Percentiles rank a stretch among this genome's conserved stretches.
These are phyloP conservation scores for Cytospora paraplurivora DNA, from an alignment of 2,329 filamentous ascomycete species.

Conservation along the genomic window DNA sequence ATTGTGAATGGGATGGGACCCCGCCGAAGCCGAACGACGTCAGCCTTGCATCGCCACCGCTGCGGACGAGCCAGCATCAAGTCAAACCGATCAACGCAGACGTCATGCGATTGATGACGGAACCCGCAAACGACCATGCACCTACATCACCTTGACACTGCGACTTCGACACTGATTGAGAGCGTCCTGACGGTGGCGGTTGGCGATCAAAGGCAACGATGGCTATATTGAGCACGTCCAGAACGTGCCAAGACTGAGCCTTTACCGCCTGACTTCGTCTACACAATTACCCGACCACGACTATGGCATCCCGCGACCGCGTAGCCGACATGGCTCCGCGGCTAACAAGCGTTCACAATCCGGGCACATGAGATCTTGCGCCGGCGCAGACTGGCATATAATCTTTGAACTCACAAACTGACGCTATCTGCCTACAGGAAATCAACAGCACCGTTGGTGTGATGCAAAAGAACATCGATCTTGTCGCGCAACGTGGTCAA, in stretches of 20 bases:
- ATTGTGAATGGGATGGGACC: conserved; percentile 9
- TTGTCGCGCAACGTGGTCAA: conserved; percentile 90
- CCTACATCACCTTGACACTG: no score
- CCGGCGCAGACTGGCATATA: background rate
- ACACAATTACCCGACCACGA: background rate
- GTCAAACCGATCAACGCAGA: background rate
- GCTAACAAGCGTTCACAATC: background rate
- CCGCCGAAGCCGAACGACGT: conserved; percentile 15
- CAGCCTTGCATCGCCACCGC: conserved; percentile 9
- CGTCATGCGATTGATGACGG: background rate
- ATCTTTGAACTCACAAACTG: conserved; percentile 5
- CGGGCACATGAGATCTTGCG: background rate
- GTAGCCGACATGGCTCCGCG: background rate
- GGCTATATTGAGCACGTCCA: background rate
- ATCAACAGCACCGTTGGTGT: conserved; percentile 94
- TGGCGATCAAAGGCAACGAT: background rate
- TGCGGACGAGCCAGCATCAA: background rate
- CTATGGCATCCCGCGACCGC: background rate
- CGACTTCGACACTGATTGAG: background rate
- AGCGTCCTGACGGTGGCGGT: background rate
- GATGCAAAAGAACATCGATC: conserved; percentile 98
- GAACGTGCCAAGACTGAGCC: conserved; percentile 3
- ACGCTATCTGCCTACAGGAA: conserved; percentile 63
- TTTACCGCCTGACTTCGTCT: background rate
- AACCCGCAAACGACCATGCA: background rate